Percentiles rank a stretch among this genome's conserved stretches.
These are phyloP conservation scores for Heliosperma pusillum DNA, from an alignment of 148 eudicot genomes.

Conservation along the genomic window DNA sequence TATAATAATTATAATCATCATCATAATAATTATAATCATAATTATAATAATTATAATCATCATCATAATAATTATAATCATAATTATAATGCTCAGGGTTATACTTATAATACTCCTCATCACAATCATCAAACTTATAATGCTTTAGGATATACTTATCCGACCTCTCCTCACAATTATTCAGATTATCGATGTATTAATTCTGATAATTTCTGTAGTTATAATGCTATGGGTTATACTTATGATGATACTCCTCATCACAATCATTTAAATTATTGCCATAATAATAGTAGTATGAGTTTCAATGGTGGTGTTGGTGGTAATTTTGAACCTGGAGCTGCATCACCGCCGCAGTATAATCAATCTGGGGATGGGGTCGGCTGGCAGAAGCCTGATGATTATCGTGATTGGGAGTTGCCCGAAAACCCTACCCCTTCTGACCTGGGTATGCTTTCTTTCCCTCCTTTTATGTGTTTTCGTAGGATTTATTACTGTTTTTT, in stretches of 20 bases:
- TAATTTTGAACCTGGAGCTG: constrained; percentile 6
- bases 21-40: not conserved
- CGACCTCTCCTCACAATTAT: not conserved
- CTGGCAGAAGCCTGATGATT: constrained; percentile 44
- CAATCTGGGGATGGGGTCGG: not conserved
- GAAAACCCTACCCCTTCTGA: constrained; percentile 42
- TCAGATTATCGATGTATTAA: not conserved
- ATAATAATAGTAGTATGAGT: no score
- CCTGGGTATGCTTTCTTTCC: constrained; percentile 29
- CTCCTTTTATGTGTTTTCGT: not conserved
- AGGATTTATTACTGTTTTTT: no score
- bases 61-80: not conserved
- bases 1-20: not conserved
- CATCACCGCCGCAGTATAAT: constrained; percentile 23
- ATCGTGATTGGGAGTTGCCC: constrained; percentile 57
- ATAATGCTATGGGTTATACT: no score
- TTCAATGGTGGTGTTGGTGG: constrained; percentile 13
- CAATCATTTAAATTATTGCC: not conserved
- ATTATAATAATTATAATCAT: not conserved
- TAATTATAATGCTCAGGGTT: not conserved
- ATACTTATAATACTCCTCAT: constrained; percentile 7
- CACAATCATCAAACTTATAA: not conserved
- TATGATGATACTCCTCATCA: not conserved
- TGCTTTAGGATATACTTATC: not conserved
- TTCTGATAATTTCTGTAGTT: not conserved